Conservation (phyloP, 208 protist genomes). For the Wallacemonas collosoma region DNA sequence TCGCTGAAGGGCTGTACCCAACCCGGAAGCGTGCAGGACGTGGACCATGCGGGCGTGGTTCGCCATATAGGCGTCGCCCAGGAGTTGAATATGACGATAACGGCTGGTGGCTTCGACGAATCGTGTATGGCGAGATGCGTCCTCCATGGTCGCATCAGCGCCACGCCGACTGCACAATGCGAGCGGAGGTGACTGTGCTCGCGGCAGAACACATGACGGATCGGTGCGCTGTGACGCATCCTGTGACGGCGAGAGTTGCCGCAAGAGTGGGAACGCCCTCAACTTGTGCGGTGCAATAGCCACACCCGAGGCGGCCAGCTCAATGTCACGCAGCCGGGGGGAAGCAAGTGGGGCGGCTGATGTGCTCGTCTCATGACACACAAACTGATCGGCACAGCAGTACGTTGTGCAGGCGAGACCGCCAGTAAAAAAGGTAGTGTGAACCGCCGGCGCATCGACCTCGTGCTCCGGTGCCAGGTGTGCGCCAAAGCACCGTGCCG, state of each 20-base stretch:
- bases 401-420: constrained; percentile 35
- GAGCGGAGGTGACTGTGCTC: neutral
- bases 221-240: too few relatives aligned
- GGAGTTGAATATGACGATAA: constrained; percentile 27
- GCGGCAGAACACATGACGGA: too few relatives aligned
- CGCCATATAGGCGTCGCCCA: constrained; percentile 17
- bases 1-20: constrained; percentile 24
- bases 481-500: constrained; percentile 40
- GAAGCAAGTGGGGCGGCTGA: constrained; percentile 26
- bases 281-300: constrained; percentile 34
- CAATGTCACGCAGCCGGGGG: constrained; percentile 40
- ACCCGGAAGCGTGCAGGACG: neutral
- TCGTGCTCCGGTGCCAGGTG: constrained; percentile 37
- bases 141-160: constrained; percentile 33
- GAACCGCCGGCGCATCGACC: constrained; percentile 49
- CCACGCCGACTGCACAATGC: constrained; percentile 18
- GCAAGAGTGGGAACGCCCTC: constrained; percentile 61
- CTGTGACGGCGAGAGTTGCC: neutral
- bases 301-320: constrained; percentile 53
- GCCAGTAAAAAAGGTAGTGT: constrained; percentile 46
- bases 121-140: constrained; percentile 30
- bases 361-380: neutral
- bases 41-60: constrained; percentile 1
- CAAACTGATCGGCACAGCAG: constrained; percentile 87
- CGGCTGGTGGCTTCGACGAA: constrained; percentile 19